These are phyloP conservation scores for Pulchroboletus neoregius DNA, from an alignment of 1,284 basidiomycete species.

Conservation along the genomic window DNA sequence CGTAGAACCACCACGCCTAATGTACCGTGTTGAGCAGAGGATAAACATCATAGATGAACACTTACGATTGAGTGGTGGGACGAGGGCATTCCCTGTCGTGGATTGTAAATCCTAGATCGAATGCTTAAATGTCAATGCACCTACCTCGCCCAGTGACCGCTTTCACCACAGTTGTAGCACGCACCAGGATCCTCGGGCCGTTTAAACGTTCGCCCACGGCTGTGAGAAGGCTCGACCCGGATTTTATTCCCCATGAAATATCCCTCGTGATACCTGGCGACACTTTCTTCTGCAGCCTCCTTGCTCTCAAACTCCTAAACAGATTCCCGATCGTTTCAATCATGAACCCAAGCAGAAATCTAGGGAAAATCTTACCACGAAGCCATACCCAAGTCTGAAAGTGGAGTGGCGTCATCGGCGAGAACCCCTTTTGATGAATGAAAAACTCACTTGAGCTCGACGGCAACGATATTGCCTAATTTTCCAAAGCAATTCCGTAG, in stretches of 20 bases:
- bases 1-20: slow-evolving; percentile 32
- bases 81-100: slow-evolving; percentile 67
- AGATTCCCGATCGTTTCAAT: background rate
- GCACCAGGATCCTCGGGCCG: slow-evolving; percentile 74
- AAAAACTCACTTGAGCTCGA: slow-evolving; percentile 74
- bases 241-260: slow-evolving; percentile 88
- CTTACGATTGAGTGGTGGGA: slow-evolving; percentile 41
- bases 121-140: slow-evolving; percentile 20
- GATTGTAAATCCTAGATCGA: slow-evolving; percentile 7
- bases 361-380: slow-evolving; percentile 57
- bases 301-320: slow-evolving; percentile 73
- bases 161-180: slow-evolving; percentile 78
- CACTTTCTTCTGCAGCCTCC: slow-evolving; percentile 78
- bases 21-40: slow-evolving; percentile 5
- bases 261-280: slow-evolving; percentile 80
- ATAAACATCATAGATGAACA: slow-evolving; percentile 24
- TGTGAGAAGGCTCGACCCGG: slow-evolving; percentile 77
- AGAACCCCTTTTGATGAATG: background rate
- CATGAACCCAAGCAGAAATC: background rate
- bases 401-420: slow-evolving; percentile 9
- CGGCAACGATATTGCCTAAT: slow-evolving; percentile 69
- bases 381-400: slow-evolving; percentile 70
- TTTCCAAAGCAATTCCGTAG: slow-evolving; percentile 80
- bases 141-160: slow-evolving; percentile 83
- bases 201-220: slow-evolving; percentile 75